Conservation (phyloP, 176 grass and related monocot species). For the Carex pumila region DNA sequence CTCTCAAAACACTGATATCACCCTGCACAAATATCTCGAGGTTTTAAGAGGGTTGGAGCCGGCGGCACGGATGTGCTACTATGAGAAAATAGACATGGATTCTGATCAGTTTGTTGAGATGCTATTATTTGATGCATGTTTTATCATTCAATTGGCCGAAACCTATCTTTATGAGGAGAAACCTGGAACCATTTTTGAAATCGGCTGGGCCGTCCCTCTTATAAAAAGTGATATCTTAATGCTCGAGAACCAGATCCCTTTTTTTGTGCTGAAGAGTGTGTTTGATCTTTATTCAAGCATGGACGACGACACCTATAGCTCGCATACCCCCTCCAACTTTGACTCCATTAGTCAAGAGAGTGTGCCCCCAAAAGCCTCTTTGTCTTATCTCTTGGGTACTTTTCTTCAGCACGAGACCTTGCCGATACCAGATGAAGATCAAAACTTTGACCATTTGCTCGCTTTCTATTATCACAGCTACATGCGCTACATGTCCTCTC, state of each 20-base stretch:
- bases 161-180: background rate
- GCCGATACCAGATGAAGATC: background rate
- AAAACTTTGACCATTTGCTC: constrained; percentile 17
- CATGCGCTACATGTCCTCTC: constrained; percentile 2
- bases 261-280: background rate
- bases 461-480: constrained; percentile 19
- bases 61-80: background rate
- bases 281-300: background rate
- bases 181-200: constrained; percentile 3
- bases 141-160: constrained; percentile 1
- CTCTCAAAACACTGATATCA: background rate
- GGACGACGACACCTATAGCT: background rate
- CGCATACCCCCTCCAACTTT: background rate
- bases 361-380: background rate
- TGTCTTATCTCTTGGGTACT: background rate
- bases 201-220: constrained; percentile 9
- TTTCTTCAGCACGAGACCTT: constrained; percentile 7
- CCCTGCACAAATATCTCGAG: background rate
- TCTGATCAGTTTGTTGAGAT: constrained; percentile 5
- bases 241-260: constrained; percentile 27
- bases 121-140: background rate
- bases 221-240: constrained; percentile 16
- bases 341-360: constrained; percentile 12
- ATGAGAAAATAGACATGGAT: constrained; percentile 16
- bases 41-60: background rate